Conservation (phyloP, 2,329 filamentous ascomycete genomes). For the Chaetoscypha palmicola region DNA sequence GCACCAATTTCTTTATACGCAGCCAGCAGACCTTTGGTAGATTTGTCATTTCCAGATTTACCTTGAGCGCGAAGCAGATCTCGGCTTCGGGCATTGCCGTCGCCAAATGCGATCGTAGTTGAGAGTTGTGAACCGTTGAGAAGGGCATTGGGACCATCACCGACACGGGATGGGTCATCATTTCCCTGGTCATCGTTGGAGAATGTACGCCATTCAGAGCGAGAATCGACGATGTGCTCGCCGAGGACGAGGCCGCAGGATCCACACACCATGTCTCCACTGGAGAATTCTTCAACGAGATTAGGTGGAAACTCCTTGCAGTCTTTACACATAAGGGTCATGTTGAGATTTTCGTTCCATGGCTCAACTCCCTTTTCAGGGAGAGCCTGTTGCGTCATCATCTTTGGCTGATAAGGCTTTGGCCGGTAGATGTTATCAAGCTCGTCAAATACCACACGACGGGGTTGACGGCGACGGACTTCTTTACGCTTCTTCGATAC, state of each 20-base stretch:
- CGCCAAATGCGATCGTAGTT: slow-evolving; percentile 79
- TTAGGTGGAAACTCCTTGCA: slow-evolving; percentile 91
- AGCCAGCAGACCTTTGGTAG: slow-evolving; percentile 70
- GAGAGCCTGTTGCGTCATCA: slow-evolving; percentile 34
- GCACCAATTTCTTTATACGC: slow-evolving; percentile 85
- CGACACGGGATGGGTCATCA: slow-evolving; percentile 96
- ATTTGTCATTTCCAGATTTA: slow-evolving; percentile 73
- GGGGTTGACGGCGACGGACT: slow-evolving; percentile 33
- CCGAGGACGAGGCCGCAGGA: slow-evolving; percentile 88
- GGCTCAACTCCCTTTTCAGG: slow-evolving; percentile 19
- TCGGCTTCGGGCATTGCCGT: slow-evolving; percentile 60
- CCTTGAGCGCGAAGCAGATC: slow-evolving; percentile 81
- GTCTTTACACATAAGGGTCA: slow-evolving; percentile 78
- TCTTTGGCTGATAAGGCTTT: slow-evolving; percentile 39
- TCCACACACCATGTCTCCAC: slow-evolving; percentile 85
- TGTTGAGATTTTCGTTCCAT: slow-evolving; percentile 68
- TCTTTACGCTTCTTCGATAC: slow-evolving; percentile 30
- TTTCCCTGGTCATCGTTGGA: slow-evolving; percentile 95
- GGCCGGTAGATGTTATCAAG: slow-evolving; percentile 38
- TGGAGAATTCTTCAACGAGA: slow-evolving; percentile 85
- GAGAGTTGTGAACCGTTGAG: slow-evolving; percentile 85
- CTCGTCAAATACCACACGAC: slow-evolving; percentile 36
- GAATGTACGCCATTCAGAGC: slow-evolving; percentile 98
- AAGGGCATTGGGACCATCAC: slow-evolving; percentile 84
- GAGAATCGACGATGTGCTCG: slow-evolving; percentile 87